Conservation (phyloP, 345 rosid genomes). For the Euphorbia peplus region DNA sequence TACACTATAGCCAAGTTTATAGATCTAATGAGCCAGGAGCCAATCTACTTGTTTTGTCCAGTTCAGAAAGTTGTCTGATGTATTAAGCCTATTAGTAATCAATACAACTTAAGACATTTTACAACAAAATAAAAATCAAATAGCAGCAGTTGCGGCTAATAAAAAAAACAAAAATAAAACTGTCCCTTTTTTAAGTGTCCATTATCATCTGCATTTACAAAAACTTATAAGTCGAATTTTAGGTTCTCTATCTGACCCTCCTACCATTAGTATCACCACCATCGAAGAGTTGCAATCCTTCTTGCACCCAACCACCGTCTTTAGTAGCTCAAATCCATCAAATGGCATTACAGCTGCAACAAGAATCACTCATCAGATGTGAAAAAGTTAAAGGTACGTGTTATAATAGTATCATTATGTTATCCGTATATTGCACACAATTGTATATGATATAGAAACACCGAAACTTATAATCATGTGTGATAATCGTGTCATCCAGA, state of each 20-base stretch:
- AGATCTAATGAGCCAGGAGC: too few relatives aligned
- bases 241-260: conserved; percentile 68
- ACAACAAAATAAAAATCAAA: not conserved
- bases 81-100: not conserved
- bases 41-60: too few relatives aligned
- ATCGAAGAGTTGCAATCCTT: conserved; percentile 70
- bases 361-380: not conserved
- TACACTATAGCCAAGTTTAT: too few relatives aligned
- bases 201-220: conserved; percentile 16
- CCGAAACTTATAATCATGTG: too few relatives aligned
- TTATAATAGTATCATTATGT: too few relatives aligned
- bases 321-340: conserved; percentile 54
- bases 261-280: conserved; percentile 62
- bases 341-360: conserved; percentile 59
- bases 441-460: too few relatives aligned
- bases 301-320: conserved; percentile 59
- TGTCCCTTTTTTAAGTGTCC: not conserved
- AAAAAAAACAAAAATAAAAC: too few relatives aligned
- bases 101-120: conserved; percentile 3
- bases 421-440: too few relatives aligned
- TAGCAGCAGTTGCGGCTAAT: conserved; percentile 7
- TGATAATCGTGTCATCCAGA: too few relatives aligned
- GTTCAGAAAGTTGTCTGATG: too few relatives aligned
- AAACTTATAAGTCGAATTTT: conserved; percentile 11
- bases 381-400: not conserved